phyloP scores from a whole-genome alignment of 768 basidiomycete genomes.

The Termitomyces eurrhizus region DNA sequence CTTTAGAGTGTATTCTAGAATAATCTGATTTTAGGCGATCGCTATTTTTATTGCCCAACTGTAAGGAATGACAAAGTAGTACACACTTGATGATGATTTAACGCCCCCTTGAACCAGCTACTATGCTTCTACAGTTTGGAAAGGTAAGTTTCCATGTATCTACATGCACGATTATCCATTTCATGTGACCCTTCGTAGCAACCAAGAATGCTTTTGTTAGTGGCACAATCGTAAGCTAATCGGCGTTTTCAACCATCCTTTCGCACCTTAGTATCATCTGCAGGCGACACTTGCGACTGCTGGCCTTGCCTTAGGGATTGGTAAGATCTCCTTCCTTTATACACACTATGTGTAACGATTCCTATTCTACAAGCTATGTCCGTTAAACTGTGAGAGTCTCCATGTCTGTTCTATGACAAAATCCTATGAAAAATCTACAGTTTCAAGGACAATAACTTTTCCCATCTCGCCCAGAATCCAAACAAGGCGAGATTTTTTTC shows the following conservation, averaged over 20 bases:
- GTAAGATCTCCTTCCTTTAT: constrained; percentile 2
- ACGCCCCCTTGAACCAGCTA: constrained; percentile 4
- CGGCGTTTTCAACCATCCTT: no score
- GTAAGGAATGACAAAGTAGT: background rate
- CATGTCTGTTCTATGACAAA: background rate
- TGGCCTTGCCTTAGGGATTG: constrained; percentile 11
- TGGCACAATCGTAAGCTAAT: constrained; percentile 7
- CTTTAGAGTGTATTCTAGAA: background rate
- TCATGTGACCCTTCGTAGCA: background rate
- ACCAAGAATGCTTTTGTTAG: constrained; percentile 11
- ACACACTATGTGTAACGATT: background rate
- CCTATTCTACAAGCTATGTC: constrained; percentile 1
- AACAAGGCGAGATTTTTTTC: constrained; percentile 7
- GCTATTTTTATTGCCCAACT: constrained; percentile 14
- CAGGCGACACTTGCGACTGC: constrained; percentile 13
- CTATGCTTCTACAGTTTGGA: constrained; percentile 13
- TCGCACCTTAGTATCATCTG: background rate
- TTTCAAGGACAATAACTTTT: constrained; percentile 6
- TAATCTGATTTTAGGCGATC: constrained; percentile 2
- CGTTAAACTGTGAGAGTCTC: background rate
- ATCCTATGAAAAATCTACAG: background rate
- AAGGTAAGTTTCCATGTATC: constrained; percentile 3
- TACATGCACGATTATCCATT: background rate
- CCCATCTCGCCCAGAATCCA: constrained; percentile 9
- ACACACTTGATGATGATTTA: background rate